Base-by-base conservation (phyloP, 1,284 basidiomycete genomes). In the Phlebopus sp. region DNA sequence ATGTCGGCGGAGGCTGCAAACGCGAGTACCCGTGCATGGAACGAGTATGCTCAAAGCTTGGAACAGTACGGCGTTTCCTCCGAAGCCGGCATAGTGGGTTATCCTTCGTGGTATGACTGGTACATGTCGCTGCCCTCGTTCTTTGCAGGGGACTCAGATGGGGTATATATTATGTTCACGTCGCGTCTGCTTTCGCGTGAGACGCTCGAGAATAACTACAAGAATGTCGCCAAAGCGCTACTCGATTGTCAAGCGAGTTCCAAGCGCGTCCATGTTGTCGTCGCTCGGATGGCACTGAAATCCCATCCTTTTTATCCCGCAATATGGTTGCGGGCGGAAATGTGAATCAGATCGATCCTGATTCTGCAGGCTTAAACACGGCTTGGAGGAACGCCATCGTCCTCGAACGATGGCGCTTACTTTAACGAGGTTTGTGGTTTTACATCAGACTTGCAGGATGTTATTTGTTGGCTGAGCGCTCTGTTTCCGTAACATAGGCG, bases 311-410 rank as follows among this genome's bases (percentile, higher is more conserved):
- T n/a, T n/a, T n/a, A n/a, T n/a, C 23, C 41, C 17, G 34, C n/a
- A 75, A 72, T 38, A 57, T 65, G 8, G 53, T 74, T 9, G 67
- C 60, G 9, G 72, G 74, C 1, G 73, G 74, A 3, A 69, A 57
- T 18, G 72, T 74, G 7, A 62, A 66, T 10, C 53, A 61, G 18
- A 56, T 63, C 2, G 57, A 68, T 39, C 65, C 72, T 0, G 60
- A 66, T 36, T 69, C 70, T 3, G 64, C 63, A 8, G 73, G 72
- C 10, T 47, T 76, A 15, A 71, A 74, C 52, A 74, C 74, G 5
- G 68, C 66, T 4, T 76, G 74, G 74, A 62, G 75, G 4, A 59
- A 66, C 8, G 67, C 71, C 2, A 36, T 75, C 17, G 56, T 63
- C 8, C 21, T 6, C 67, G 2, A 59, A 63, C 13, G 65, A 68